Conservation (phyloP, 257 asterid species). For the Lantana camara region DNA sequence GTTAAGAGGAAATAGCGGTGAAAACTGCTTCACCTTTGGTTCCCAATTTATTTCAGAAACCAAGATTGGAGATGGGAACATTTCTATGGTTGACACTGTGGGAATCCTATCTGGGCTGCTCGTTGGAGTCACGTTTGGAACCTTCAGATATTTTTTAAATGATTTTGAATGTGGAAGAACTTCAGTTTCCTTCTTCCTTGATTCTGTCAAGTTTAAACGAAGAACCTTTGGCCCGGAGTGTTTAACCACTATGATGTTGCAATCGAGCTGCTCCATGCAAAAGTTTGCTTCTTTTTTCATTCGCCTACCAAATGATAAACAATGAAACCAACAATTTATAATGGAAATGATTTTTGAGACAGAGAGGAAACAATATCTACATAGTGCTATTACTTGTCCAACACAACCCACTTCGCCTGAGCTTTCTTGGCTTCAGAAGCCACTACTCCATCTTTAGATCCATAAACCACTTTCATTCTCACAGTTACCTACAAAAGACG, state of each 20-base stretch:
- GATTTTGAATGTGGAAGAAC: constrained; percentile 33
- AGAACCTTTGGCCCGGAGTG: constrained; percentile 68
- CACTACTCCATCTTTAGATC: constrained; percentile 64
- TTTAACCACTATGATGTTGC: constrained; percentile 74
- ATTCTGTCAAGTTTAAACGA: constrained; percentile 63
- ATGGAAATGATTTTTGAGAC: not conserved
- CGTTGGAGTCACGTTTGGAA: constrained; percentile 83
- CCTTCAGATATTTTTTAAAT: constrained; percentile 30
- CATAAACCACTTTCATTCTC: constrained; percentile 71
- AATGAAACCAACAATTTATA: not conserved
- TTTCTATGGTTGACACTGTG: constrained; percentile 59
- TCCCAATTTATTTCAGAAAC: constrained; percentile 54
- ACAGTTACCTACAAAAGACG: constrained; percentile 48
- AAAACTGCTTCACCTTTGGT: constrained; percentile 41
- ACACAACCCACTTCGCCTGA: constrained; percentile 72
- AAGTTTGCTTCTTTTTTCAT: constrained; percentile 65
- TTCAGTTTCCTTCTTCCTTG: constrained; percentile 34
- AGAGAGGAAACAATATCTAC: constrained; percentile 15
- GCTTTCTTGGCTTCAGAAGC: constrained; percentile 77
- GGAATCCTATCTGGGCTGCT: constrained; percentile 77
- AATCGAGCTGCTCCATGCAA: constrained; percentile 76
- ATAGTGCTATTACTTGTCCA: constrained; percentile 70
- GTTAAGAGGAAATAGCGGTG: constrained; percentile 23
- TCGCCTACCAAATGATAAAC: constrained; percentile 37
- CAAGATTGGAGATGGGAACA: constrained; percentile 45